Evolutionary conservation across 495 filamentous ascomycete species (phyloP).

Genomic region (Aspergillus cristatus): DNA sequence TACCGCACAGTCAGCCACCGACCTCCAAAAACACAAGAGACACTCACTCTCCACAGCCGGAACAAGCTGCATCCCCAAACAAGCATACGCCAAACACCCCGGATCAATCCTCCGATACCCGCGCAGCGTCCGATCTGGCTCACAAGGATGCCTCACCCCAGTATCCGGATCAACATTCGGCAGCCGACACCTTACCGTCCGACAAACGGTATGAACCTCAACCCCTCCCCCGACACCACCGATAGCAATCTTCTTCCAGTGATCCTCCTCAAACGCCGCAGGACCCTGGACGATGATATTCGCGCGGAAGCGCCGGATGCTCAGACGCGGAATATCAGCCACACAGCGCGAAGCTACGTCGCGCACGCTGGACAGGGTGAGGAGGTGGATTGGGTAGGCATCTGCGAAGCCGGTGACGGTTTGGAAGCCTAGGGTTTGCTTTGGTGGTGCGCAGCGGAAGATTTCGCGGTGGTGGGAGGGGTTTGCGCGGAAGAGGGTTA

Average conservation of each 20-base stretch:
- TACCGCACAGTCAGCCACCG: slow-evolving; percentile 4
- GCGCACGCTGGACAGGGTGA: slow-evolving; percentile 65
- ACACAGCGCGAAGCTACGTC: slow-evolving; percentile 47
- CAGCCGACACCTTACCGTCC: slow-evolving; percentile 69
- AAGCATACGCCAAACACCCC: slow-evolving; percentile 60
- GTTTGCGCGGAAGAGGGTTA: slow-evolving; percentile 63
- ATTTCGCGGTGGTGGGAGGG: slow-evolving; percentile 55
- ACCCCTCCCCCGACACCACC: slow-evolving; percentile 17
- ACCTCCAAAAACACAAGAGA: slow-evolving; percentile 1
- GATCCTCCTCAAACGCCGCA: slow-evolving; percentile 59
- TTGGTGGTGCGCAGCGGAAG: slow-evolving; percentile 64
- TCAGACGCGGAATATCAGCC: slow-evolving; percentile 50
- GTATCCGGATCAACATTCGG: slow-evolving; percentile 75
- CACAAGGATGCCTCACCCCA: slow-evolving; percentile 56
- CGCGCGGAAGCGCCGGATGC: slow-evolving; percentile 65
- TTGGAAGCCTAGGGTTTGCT: slow-evolving; percentile 62
- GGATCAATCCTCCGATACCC: slow-evolving; percentile 63
- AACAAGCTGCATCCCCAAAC: slow-evolving; percentile 78
- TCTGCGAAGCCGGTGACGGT: slow-evolving; percentile 75
- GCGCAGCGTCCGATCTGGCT: slow-evolving; percentile 67
- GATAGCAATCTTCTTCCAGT: slow-evolving; percentile 66
- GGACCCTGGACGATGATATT: slow-evolving; percentile 72
- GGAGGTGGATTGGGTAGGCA: slow-evolving; percentile 77
- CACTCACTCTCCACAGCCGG: slow-evolving; percentile 36
- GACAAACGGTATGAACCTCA: slow-evolving; percentile 52